These are phyloP conservation scores for Tulasnella sp. DNA, from an alignment of 768 basidiomycete genomes.

Conservation along the genomic window DNA sequence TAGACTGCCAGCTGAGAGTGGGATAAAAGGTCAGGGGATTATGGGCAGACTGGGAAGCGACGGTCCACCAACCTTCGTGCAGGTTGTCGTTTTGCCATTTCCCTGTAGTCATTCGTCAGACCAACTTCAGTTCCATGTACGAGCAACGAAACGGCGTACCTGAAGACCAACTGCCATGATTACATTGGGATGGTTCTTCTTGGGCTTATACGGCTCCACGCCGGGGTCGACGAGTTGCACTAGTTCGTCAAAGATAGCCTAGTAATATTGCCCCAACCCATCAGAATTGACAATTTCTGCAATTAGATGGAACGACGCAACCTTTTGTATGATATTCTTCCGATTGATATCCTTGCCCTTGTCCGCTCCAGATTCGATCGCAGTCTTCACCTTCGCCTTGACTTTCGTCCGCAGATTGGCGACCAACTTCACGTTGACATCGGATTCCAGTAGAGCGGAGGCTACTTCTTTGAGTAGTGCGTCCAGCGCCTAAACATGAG, in stretches of 20 bases:
- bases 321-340: slow-evolving; percentile 89
- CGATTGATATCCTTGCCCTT: slow-evolving; percentile 73
- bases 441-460: slow-evolving; percentile 86
- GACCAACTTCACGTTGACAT: slow-evolving; percentile 97
- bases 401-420: slow-evolving; percentile 80
- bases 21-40: background rate
- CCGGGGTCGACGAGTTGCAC: slow-evolving; percentile 93
- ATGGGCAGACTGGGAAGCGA: background rate
- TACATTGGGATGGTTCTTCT: slow-evolving; percentile 87
- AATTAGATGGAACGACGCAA: slow-evolving; percentile 26
- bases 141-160: slow-evolving; percentile 38
- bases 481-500: slow-evolving; percentile 71
- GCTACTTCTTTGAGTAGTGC: slow-evolving; percentile 91
- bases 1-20: slow-evolving; percentile 68
- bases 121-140: slow-evolving; percentile 13
- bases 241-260: slow-evolving; percentile 97
- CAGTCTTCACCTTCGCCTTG: slow-evolving; percentile 79
- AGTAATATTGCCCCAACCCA: background rate
- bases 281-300: background rate
- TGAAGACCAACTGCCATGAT: slow-evolving; percentile 98
- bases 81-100: slow-evolving; percentile 98
- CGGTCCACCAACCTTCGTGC: slow-evolving; percentile 57
- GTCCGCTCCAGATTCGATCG: slow-evolving; percentile 58
- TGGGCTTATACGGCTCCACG: slow-evolving; percentile 91
- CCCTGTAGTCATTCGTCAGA: slow-evolving; percentile 45